Evolutionary conservation across 495 filamentous ascomycete species (phyloP), one percentile per base, ranked within the genome.

Genomic region (Physcia stellaris): DNA sequence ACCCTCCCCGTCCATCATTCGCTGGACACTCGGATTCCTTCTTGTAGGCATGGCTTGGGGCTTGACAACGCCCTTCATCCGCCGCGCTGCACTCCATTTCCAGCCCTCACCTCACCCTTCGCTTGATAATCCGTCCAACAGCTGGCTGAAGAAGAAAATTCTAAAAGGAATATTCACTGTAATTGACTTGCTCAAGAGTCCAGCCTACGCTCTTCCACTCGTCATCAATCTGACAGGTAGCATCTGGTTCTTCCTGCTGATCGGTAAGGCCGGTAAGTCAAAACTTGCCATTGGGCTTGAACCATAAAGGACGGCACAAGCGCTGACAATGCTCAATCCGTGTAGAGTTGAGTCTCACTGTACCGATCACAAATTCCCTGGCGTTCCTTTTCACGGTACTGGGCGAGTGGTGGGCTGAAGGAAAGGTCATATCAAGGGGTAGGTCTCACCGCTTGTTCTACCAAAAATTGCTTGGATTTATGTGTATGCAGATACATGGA

Each of bases 241-340:
- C 51, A 69, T 98, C 44, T 98, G 90, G 90, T 98, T 98, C 51
- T 98, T 98, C 52, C 56, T 95, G 48, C 62, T 98, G 44, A 83
- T 98, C 64, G 90, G 90, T 39, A 71, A 86, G 58, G 85, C 87
- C 47, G 84, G 86, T 90, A 59, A 45, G 77, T 72, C 23, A 29
- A n/a, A n/a, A 22, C 5, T 41, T 40, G 26, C 13, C 13, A 13
- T 28, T 7, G 13, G 7, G 13, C 9, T 13, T 28, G 9, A 28
- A 28, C 7, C 26, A 28, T 13, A 28, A 28, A 28, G 13, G 26
- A 35, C 20, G 17, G n/a, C 6, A 23, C 15, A 3, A 20, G 15
- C 1, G 34, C 29, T 40, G 17, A n/a, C 20, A 9, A 7, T n/a
- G 7, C 24, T 2, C 15, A 19, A n/a, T n/a, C n/a, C 26, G 19